A percentile compares a stretch with the other conserved stretches of the same genome.
These are phyloP conservation scores for Samsoniella hepiali DNA, from an alignment of 2,329 filamentous ascomycete genomes.

Conservation along the genomic window DNA sequence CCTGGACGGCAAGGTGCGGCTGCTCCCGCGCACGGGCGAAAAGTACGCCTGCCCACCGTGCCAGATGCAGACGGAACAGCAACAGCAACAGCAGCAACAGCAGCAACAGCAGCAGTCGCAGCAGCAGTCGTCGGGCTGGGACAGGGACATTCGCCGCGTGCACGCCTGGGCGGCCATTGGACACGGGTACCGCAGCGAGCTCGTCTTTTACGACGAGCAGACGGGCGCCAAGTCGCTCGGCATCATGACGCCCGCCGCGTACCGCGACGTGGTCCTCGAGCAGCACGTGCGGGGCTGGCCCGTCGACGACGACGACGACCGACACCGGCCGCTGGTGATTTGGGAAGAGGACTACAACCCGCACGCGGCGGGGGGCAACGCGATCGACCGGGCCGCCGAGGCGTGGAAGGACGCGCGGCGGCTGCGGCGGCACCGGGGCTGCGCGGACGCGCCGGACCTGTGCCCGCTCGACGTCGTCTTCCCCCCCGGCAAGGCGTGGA, in stretches of 20 bases:
- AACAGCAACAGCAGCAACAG: background rate
- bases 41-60: conserved; percentile 32
- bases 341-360: conserved; percentile 36
- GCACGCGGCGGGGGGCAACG: conserved; percentile 35
- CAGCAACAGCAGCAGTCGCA: background rate
- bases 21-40: conserved; percentile 33
- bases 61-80: conserved; percentile 16
- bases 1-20: conserved; percentile 35
- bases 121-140: conserved; percentile 26
- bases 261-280: conserved; percentile 34
- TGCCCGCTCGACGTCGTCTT: conserved; percentile 36
- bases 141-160: conserved; percentile 33
- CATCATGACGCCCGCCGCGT: conserved; percentile 34
- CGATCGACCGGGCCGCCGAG: conserved; percentile 36
- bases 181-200: conserved; percentile 37
- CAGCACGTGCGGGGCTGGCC: conserved; percentile 35
- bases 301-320: background rate
- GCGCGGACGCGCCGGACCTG: conserved; percentile 37
- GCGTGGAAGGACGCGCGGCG: conserved; percentile 36
- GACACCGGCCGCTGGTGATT: conserved; percentile 20
- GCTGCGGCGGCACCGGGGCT: conserved; percentile 34
- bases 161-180: conserved; percentile 37
- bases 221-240: conserved; percentile 33
- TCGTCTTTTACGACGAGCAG: conserved; percentile 37
- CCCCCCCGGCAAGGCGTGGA: conserved; percentile 36